Conservation (phyloP, 331 rosid genomes). For the Telfairia occidentalis region DNA sequence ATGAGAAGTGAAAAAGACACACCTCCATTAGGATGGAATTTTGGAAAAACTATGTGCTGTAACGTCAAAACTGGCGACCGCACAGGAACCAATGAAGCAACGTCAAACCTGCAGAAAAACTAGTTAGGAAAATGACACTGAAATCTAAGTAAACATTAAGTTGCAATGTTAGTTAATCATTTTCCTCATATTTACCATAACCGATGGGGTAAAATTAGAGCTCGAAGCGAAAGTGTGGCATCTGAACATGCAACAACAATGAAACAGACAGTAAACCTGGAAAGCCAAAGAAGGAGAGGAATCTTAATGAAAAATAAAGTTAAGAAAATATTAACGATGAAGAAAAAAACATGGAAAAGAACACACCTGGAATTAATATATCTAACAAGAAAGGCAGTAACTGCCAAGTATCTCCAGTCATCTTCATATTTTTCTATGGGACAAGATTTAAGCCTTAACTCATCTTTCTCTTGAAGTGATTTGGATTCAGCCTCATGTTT, state of each 20-base stretch:
- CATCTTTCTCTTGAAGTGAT: slow-evolving; percentile 29
- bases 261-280: slow-evolving; percentile 86
- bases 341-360: slow-evolving; percentile 10
- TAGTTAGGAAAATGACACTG: neutral
- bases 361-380: slow-evolving; percentile 61
- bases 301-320: slow-evolving; percentile 1
- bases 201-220: slow-evolving; percentile 69
- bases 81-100: slow-evolving; percentile 60
- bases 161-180: neutral
- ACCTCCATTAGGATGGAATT: slow-evolving; percentile 36
- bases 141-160: neutral
- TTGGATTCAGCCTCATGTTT: slow-evolving; percentile 25
- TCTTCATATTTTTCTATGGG: slow-evolving; percentile 53
- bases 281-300: slow-evolving; percentile 9
- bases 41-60: slow-evolving; percentile 64
- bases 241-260: slow-evolving; percentile 83
- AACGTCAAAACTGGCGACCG: slow-evolving; percentile 77
- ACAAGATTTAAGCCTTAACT: slow-evolving; percentile 21
- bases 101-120: slow-evolving; percentile 59
- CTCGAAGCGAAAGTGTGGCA: slow-evolving; percentile 70
- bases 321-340: slow-evolving; percentile 11
- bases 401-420: slow-evolving; percentile 96
- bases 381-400: slow-evolving; percentile 82
- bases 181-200: slow-evolving; percentile 45
- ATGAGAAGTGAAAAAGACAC: slow-evolving; percentile 15